These are phyloP conservation scores for Monosporozyma siamensis DNA, from an alignment of 805 yeast species.

Conservation along the genomic window DNA sequence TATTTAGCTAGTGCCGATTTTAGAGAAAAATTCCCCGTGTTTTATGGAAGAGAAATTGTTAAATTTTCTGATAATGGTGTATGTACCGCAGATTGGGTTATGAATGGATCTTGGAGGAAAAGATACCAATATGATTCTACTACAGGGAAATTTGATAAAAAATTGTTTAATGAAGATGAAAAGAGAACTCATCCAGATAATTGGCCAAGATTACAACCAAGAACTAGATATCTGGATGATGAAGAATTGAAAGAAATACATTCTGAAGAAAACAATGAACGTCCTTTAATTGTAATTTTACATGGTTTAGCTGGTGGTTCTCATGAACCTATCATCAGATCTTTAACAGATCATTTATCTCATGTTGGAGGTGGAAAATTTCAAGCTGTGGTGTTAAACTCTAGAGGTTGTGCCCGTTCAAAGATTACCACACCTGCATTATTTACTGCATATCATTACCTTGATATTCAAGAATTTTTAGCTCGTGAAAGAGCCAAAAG, in stretches of 20 bases:
- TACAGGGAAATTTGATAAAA: slow-evolving; percentile 16
- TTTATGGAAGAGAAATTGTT: slow-evolving; percentile 65
- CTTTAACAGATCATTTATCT: slow-evolving; percentile 39
- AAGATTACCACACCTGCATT: slow-evolving; percentile 59
- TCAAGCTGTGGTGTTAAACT: slow-evolving; percentile 55
- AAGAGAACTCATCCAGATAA: slow-evolving; percentile 39
- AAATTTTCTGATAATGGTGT: slow-evolving; percentile 57
- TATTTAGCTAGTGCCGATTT: slow-evolving; percentile 50
- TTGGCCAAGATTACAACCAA: slow-evolving; percentile 55
- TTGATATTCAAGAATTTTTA: slow-evolving; percentile 54
- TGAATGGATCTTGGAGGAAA: slow-evolving; percentile 19
- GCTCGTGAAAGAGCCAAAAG: slow-evolving; percentile 39
- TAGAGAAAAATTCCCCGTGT: slow-evolving; percentile 44
- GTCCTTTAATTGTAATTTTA: slow-evolving; percentile 51
- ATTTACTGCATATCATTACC: slow-evolving; percentile 60
- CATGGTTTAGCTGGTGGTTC: slow-evolving; percentile 80
- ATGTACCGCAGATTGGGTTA: slow-evolving; percentile 65
- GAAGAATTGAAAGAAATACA: slow-evolving; percentile 34
- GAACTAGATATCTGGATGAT: slow-evolving; percentile 52
- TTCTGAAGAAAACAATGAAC: slow-evolving; percentile 18
- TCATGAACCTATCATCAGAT: slow-evolving; percentile 62
- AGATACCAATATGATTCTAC: slow-evolving; percentile 13
- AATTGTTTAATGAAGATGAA: slow-evolving; percentile 27
- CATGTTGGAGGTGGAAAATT: slow-evolving; percentile 32
- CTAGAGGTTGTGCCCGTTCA: slow-evolving; percentile 73